These are phyloP conservation scores for Hyphodiscus sp. DNA, from an alignment of 2,329 filamentous ascomycete genomes.

Conservation along the genomic window DNA sequence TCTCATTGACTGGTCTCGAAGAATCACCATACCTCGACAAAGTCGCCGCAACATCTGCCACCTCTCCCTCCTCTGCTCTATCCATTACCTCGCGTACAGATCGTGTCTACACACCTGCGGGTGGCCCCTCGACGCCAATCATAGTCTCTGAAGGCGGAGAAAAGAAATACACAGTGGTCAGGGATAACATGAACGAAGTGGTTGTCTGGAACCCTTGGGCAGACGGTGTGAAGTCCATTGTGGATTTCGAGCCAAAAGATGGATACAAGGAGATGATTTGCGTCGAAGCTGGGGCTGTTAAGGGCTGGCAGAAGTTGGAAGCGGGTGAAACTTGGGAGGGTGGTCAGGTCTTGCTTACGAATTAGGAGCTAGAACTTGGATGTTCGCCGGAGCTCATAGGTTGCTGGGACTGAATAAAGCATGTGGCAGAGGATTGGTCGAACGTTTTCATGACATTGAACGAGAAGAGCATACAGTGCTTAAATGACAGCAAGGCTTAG, in stretches of 20 bases:
- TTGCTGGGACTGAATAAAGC: too few species aligned
- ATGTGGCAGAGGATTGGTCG: too few species aligned
- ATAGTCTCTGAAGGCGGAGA: slow-evolving; percentile 56
- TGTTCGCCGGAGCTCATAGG: not conserved
- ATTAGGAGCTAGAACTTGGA: not conserved
- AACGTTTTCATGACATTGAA: too few species aligned
- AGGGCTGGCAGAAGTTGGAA: slow-evolving; percentile 77
- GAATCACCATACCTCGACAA: slow-evolving; percentile 79
- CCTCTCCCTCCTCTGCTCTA: slow-evolving; percentile 52
- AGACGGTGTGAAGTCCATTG: slow-evolving; percentile 75
- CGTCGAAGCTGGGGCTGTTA: slow-evolving; percentile 82
- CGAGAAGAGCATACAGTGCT: too few species aligned
- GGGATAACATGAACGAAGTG: slow-evolving; percentile 80
- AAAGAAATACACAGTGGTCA: slow-evolving; percentile 63
- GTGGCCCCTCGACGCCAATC: slow-evolving; percentile 52
- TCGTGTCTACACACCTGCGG: slow-evolving; percentile 72
- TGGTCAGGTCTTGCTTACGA: slow-evolving; percentile 29
- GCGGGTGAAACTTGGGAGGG: slow-evolving; percentile 64
- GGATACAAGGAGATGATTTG: slow-evolving; percentile 93
- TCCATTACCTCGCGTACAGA: slow-evolving; percentile 76
- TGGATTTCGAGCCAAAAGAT: slow-evolving; percentile 82
- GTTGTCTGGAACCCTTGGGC: slow-evolving; percentile 98
- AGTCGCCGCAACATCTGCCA: slow-evolving; percentile 50
- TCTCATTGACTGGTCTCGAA: slow-evolving; percentile 69
- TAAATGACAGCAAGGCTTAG: not conserved